phyloP scores from a whole-genome alignment of 2,329 filamentous ascomycete species.

The Beauveria caledonica region DNA sequence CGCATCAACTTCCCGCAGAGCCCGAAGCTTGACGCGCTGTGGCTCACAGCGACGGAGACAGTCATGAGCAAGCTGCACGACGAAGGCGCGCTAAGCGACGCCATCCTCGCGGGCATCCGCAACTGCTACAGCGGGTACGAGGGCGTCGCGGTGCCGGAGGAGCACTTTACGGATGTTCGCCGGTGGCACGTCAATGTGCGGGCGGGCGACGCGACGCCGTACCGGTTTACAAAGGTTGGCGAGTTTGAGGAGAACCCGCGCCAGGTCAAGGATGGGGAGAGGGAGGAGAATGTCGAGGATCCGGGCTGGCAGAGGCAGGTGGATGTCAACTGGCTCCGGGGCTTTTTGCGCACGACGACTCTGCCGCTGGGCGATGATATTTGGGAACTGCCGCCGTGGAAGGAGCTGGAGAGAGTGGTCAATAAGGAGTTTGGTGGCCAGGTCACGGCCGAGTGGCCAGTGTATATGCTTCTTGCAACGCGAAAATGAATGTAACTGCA shows the following conservation, averaged over 20 bases:
- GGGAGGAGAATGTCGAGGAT: background rate
- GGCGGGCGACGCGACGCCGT: background rate
- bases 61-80: background rate
- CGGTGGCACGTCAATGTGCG: conserved; percentile 1
- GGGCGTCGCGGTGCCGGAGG: conserved; percentile 6
- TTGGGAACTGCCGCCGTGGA: background rate
- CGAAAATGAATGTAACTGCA: background rate
- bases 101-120: background rate
- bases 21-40: background rate
- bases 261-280: background rate
- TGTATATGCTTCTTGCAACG: conserved; percentile 8
- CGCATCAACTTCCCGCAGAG: conserved; percentile 8
- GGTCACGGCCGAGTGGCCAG: conserved; percentile 7
- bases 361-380: background rate
- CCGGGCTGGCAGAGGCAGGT: conserved; percentile 1
- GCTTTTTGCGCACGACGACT: conserved; percentile 6
- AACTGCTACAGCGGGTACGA: conserved; percentile 6
- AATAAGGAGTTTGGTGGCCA: conserved; percentile 7
- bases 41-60: conserved; percentile 1
- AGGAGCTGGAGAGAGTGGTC: conserved; percentile 1
- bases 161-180: background rate
- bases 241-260: conserved; percentile 1
- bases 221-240: background rate
- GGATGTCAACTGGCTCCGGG: background rate
- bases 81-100: background rate